Evolutionary conservation across 768 basidiomycete genomes (phyloP).

Genomic region (Leccinum longicurvipes): DNA sequence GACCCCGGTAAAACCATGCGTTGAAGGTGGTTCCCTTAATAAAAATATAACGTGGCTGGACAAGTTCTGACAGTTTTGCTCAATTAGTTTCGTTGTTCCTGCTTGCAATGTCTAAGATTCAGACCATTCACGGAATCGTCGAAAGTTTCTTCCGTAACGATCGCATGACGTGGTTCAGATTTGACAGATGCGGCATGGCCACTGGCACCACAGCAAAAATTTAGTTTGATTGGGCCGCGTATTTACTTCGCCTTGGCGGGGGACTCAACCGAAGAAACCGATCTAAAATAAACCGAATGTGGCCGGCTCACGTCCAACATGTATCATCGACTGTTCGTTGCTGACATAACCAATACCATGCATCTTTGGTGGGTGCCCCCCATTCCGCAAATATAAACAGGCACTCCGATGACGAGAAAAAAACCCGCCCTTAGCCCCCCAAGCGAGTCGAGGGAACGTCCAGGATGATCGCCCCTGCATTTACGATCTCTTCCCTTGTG

Average conservation of each 20-base stretch:
- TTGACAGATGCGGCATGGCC: background rate
- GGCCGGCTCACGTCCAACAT: background rate
- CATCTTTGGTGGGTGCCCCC: background rate
- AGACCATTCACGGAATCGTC: background rate
- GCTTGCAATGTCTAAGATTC: background rate
- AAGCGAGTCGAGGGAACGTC: background rate
- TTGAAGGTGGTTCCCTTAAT: background rate
- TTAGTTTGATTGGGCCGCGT: background rate
- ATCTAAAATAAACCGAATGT: background rate
- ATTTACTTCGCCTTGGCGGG: background rate
- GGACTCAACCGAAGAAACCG: background rate
- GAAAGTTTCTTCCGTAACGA: background rate
- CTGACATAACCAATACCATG: background rate
- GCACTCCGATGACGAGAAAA: background rate
- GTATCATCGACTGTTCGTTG: background rate
- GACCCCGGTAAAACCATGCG: background rate
- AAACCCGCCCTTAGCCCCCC: background rate
- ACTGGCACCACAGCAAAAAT: background rate
- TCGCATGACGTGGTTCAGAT: background rate
- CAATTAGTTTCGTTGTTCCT: background rate
- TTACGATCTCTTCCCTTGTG: slow-evolving; percentile 2
- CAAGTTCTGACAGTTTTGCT: background rate
- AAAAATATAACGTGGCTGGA: background rate
- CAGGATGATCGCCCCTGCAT: background rate
- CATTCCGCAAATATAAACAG: slow-evolving; percentile 5